phyloP scores from a whole-genome alignment of 495 filamentous ascomycete genomes.

The Podospora pseudoanserina region DNA sequence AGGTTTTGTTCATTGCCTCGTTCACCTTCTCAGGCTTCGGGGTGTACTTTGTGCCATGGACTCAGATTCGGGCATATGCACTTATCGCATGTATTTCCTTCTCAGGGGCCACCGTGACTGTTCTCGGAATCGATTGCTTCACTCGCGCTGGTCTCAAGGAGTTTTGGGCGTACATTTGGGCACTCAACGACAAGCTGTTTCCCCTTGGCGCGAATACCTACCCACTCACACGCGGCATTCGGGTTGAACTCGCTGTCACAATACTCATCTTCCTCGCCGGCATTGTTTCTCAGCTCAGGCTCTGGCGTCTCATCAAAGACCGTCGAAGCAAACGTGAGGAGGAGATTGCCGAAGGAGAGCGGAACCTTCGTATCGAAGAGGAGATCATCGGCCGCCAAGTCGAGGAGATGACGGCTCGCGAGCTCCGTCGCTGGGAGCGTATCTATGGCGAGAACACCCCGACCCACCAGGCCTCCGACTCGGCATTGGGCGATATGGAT shows the following conservation, averaged over 20 bases:
- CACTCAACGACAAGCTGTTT: constrained; percentile 74
- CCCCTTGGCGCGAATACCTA: constrained; percentile 72
- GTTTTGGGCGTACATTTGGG: constrained; percentile 95
- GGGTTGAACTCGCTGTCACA: constrained; percentile 76
- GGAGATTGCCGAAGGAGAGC: constrained; percentile 53
- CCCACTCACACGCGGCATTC: constrained; percentile 81
- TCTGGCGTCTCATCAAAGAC: constrained; percentile 85
- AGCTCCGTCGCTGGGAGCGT: constrained; percentile 76
- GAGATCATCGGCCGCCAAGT: constrained; percentile 62
- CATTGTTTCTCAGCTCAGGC: constrained; percentile 74
- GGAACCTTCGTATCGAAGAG: constrained; percentile 65
- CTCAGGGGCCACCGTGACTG: constrained; percentile 69
- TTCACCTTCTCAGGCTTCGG: constrained; percentile 65
- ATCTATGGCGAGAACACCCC: constrained; percentile 58
- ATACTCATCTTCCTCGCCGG: constrained; percentile 71
- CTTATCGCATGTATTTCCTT: constrained; percentile 75
- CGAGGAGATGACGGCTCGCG: constrained; percentile 62
- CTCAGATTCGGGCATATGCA: constrained; percentile 59
- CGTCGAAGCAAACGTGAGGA: constrained; percentile 60
- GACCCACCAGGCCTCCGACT: constrained; percentile 38
- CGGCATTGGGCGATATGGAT: constrained; percentile 50
- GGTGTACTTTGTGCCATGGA: constrained; percentile 75
- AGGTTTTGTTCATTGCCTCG: constrained; percentile 69
- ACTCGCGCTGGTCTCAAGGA: constrained; percentile 86
- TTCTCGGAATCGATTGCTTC: constrained; percentile 89